Conservation (phyloP, 2,329 filamentous ascomycete genomes). For the Fusarium drepaniforme region DNA sequence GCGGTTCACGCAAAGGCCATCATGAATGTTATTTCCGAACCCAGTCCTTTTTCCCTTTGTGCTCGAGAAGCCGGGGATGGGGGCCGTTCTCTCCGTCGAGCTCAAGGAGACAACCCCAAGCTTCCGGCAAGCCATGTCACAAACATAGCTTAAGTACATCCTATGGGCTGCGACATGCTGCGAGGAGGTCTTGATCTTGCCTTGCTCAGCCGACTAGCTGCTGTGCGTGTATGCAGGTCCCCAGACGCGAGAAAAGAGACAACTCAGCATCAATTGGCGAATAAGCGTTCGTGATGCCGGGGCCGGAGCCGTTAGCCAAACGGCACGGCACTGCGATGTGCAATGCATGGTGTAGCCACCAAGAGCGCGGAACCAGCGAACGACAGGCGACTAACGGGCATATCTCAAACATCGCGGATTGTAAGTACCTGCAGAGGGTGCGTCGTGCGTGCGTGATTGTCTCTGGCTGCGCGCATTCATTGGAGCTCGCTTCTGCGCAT, state of each 20-base stretch:
- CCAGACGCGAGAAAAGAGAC: slow-evolving; percentile 46
- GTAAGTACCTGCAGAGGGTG: slow-evolving; percentile 12
- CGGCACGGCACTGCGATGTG: slow-evolving; percentile 39
- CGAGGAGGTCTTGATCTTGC: slow-evolving; percentile 33
- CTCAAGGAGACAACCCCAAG: slow-evolving; percentile 26
- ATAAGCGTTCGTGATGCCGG: slow-evolving; percentile 29
- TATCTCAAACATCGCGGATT: slow-evolving; percentile 9
- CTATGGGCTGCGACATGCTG: slow-evolving; percentile 11
- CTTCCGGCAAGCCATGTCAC: slow-evolving; percentile 29
- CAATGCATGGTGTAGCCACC: slow-evolving; percentile 34
- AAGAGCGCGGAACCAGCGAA: slow-evolving; percentile 29
- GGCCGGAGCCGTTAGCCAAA: slow-evolving; percentile 29
- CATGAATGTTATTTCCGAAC: slow-evolving; percentile 22
- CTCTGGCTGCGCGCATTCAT: slow-evolving; percentile 9
- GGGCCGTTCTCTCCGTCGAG: slow-evolving; percentile 22
- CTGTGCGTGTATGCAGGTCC: slow-evolving; percentile 43
- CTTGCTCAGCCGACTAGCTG: slow-evolving; percentile 32
- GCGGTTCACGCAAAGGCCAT: slow-evolving; percentile 8
- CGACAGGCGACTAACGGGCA: slow-evolving; percentile 24
- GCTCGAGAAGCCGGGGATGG: slow-evolving; percentile 18
- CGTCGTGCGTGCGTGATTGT: slow-evolving; percentile 10
- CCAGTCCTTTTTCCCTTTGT: not conserved
- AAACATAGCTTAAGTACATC: slow-evolving; percentile 24
- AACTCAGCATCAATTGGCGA: slow-evolving; percentile 44
- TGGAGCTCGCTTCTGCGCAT: slow-evolving; percentile 10